Conservation (phyloP, 192 early-diverging fungal genomes). For the Backusella luteola region DNA sequence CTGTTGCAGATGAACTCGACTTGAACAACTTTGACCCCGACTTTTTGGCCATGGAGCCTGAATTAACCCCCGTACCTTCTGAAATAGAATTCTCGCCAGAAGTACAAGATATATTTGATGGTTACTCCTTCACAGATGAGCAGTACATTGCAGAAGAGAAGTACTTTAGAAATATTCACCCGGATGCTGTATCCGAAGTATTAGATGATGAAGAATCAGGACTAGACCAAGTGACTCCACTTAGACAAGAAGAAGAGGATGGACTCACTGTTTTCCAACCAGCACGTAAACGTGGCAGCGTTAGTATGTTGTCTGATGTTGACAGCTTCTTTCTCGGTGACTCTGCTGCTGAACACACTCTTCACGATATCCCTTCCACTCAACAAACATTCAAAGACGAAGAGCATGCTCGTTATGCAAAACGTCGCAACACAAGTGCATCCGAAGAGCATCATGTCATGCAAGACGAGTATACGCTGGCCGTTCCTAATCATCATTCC, state of each 20-base stretch:
- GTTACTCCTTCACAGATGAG: slow-evolving; percentile 34
- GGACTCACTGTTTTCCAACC: slow-evolving; percentile 9
- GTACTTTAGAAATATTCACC: neutral
- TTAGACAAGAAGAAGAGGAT: neutral
- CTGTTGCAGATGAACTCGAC: slow-evolving; percentile 43
- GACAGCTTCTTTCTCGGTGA: slow-evolving; percentile 18
- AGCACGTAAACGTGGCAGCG: slow-evolving; percentile 32
- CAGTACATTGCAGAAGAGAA: neutral
- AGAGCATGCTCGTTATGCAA: slow-evolving; percentile 4
- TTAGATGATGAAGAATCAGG: slow-evolving; percentile 31
- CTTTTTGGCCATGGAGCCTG: slow-evolving; percentile 49
- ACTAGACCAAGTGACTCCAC: neutral
- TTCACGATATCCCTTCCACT: neutral
- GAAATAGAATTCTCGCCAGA: slow-evolving; percentile 26
- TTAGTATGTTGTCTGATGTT: slow-evolving; percentile 35
- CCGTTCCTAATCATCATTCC: neutral
- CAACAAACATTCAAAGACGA: slow-evolving; percentile 12
- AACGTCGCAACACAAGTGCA: slow-evolving; percentile 16
- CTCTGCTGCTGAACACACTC: neutral
- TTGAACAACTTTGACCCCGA: slow-evolving; percentile 55
- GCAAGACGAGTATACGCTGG: neutral
- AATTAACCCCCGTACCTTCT: slow-evolving; percentile 32
- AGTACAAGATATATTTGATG: slow-evolving; percentile 38
- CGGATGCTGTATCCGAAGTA: slow-evolving; percentile 4
- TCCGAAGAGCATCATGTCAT: slow-evolving; percentile 1